Conservation (phyloP, 192 early-diverging fungal genomes). For the Coemansia aciculifera region DNA sequence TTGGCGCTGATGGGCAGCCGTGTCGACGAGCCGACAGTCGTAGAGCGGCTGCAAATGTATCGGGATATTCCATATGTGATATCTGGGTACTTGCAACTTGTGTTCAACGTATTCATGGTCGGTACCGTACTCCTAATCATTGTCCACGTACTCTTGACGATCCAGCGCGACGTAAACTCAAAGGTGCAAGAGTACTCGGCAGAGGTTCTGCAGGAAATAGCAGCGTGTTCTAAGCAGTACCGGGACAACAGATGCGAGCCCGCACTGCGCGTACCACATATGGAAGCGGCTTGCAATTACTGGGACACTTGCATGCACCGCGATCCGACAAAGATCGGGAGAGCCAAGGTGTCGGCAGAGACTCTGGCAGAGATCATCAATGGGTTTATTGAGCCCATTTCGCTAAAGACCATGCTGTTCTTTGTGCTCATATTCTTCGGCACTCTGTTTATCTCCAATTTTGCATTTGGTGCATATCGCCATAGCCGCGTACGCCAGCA, state of each 20-base stretch:
- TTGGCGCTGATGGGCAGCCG: conserved; percentile 44
- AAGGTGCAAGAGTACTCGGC: conserved; percentile 66
- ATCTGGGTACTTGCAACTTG: conserved; percentile 68
- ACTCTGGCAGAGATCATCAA: conserved; percentile 81
- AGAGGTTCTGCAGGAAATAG: conserved; percentile 63
- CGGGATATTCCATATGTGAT: conserved; percentile 53
- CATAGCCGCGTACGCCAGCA: conserved; percentile 43
- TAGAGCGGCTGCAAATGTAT: conserved; percentile 47
- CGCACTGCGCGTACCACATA: conserved; percentile 57
- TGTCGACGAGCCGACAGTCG: conserved; percentile 33
- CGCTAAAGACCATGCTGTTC: conserved; percentile 80
- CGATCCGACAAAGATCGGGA: conserved; percentile 62
- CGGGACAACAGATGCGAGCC: conserved; percentile 61
- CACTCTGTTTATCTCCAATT: conserved; percentile 48
- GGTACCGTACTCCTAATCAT: conserved; percentile 61
- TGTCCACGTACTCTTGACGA: conserved; percentile 65
- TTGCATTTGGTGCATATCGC: conserved; percentile 55
- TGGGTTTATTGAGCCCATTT: conserved; percentile 79
- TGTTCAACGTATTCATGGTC: conserved; percentile 68
- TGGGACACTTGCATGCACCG: conserved; percentile 67
- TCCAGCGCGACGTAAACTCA: conserved; percentile 71
- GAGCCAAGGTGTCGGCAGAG: conserved; percentile 76
- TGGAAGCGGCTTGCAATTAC: conserved; percentile 61
- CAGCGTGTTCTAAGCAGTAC: conserved; percentile 65
- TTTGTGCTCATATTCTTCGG: conserved; percentile 54